phyloP scores from a whole-genome alignment of 2,329 filamentous ascomycete species.

The Aspergillus texensis region DNA sequence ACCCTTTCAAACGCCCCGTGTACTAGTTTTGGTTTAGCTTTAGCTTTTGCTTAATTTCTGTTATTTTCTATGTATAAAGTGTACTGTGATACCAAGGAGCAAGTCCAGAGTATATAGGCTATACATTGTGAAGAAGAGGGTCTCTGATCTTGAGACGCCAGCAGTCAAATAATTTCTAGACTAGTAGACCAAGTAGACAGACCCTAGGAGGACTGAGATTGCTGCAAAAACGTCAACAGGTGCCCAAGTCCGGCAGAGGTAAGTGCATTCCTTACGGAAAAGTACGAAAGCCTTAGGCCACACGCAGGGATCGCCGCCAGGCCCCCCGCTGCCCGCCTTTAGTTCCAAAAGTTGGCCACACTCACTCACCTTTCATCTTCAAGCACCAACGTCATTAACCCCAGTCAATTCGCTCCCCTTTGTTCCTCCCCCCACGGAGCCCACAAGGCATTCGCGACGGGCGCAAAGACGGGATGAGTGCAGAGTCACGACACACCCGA shows the following conservation, averaged over 20 bases:
- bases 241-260: background rate
- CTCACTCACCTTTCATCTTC: background rate
- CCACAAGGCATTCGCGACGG: constrained; percentile 17
- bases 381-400: constrained; percentile 3
- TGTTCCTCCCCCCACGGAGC: constrained; percentile 21
- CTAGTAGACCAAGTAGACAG: background rate
- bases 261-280: background rate
- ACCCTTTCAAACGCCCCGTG: constrained; percentile 29
- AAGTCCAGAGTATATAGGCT: constrained; percentile 4
- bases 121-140: background rate
- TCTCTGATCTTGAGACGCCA: background rate
- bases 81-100: constrained; percentile 1
- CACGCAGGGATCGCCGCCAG: background rate
- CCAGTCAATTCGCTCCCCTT: constrained; percentile 2
- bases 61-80: constrained; percentile 2
- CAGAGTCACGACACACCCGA: constrained; percentile 32
- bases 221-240: background rate
- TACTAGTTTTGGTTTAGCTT: constrained; percentile 7
- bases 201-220: background rate
- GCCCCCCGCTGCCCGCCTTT: background rate
- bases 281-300: background rate
- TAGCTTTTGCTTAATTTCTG: background rate
- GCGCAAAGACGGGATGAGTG: constrained; percentile 39
- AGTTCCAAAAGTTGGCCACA: background rate
- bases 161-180: background rate